Base-by-base conservation (phyloP, 176 grass and related monocot species). In the Musa acuminata region DNA sequence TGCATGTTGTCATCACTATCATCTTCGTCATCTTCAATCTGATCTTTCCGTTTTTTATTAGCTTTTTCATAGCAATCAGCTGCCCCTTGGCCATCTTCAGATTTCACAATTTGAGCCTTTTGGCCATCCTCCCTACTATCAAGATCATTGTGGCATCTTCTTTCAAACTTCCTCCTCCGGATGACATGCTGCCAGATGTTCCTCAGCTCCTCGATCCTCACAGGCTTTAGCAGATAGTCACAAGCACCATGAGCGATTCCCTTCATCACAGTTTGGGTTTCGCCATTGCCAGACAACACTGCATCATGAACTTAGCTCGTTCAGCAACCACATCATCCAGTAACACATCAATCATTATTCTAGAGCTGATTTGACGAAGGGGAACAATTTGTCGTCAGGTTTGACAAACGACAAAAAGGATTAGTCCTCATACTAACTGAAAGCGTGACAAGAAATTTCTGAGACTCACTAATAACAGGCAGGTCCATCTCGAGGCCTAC, bases 401-500 rank as follows among this genome's bases (percentile, higher is more conserved):
- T 13, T 57, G n/a, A n/a, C 57, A 2, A 62, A 8, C 35, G 35
- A 43, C 35, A 43, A 57, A 57, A 57, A 57, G 16, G 16, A 57
- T 17, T 57, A 57, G 54, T 13, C 54, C 11, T 57, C 12, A 57
- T 57, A 13, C 11, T 17, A 57, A 62, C 8, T 62, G 57, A 14
- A 17, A 62, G 14, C 4, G 6, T 19, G 3, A n/a, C 8, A 62
- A 62, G 6, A 14, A 62, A n/a, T 2, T 62, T 17, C 1, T 17
- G 57, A 4, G 26, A 21, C 92, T 85, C 80, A 90, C 91, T 88
- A 23, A 95, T 88, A 72, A 95, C 85, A 0, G 92, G 92, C 23
- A 96, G 89, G 80, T 90, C 87, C 83, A 95, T 86, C 80, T 90
- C 85, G 10, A 90, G 88, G 23, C 88, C 59, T 9, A 85, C 75